Base-by-base conservation (phyloP, 805 yeast genomes). In the Wickerhamomyces bisporus region DNA sequence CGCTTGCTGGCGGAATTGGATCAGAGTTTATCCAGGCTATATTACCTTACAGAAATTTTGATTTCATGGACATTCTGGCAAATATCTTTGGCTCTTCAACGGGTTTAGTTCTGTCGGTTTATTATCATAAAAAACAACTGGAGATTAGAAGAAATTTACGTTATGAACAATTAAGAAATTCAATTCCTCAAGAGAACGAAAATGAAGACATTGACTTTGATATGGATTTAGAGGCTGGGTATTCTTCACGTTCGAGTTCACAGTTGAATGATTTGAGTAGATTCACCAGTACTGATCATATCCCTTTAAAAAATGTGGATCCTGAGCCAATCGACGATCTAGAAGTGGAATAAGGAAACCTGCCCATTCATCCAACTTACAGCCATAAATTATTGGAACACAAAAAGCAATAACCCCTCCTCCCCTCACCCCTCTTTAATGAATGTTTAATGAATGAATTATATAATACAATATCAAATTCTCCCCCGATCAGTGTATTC, bases 1-100 rank as follows among this genome's bases (percentile, higher is more conserved):
- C 77, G 0, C n/a, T 70, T 2, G 63, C 61, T 3, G 79, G 70
- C 0, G 60, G 73, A 12, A 51, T 76, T 3, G 60, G 62, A 3
- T 78, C 78, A 57, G 85, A 78, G 48, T 58, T 69, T 33, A 38
- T 67, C 1, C 85, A 78, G 45, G 65, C 66, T 14, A 27, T 71
- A 3, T 60, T 73, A 27, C 71, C 76, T 0, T 49, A 43, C 3
- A 49, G 85, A 36, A 57, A 58, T 0, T 77, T 76, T 53, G 85
- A 78, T 43, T 33, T 51, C 2, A 33, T 45, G 33, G 85, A 78
- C 49, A 77, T 77, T 15, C 34, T 56, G 1, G 54, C 50, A 25
- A 67, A 68, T 39, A 38, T 61, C 0, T 5, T 42, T 4, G 71
- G 71, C 3, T 56, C 57, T 0, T n/a, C 20, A 3, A 19, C 36